Base-by-base conservation (phyloP, 192 early-diverging fungal genomes). In the Coemansia sp. region DNA sequence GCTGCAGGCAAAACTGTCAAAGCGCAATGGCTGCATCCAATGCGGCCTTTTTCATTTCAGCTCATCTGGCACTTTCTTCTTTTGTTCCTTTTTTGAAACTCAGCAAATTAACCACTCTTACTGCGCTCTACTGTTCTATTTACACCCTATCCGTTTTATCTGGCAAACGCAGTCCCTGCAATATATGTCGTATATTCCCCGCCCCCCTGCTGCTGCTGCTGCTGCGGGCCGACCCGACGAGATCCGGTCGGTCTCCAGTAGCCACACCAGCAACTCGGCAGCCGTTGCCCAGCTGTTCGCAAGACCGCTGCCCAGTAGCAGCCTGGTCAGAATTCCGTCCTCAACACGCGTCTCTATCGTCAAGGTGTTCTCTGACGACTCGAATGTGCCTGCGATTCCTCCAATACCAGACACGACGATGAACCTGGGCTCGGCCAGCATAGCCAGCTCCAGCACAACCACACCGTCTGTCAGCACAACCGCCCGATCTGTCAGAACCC, bases 221-320 rank as follows among this genome's bases (percentile, higher is more conserved):
- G 55, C 55, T 34, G 58, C 42, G 7, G 77, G 77, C 34, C 58
- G 77, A 40, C 72, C 72, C 35, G 77, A 80, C 33, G 77, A 80
- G 62, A 46, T 74, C 26, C 69, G 52, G 30, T 52, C 66, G 8
- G 33, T 49, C 12, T 37, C 53, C 43, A 68, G 67, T 42, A 53
- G 33, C 42, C 64, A 61, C 64, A 57, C 71, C 67, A 63, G 61
- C 45, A 70, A 57, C 58, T 37, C 66, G 31, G 34, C 57, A 28
- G 48, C 33, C 3, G 8, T 42, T 2, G 45, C 48, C 23, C 53
- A 58, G 35, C n/a, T 51, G 45, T 42, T 49, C 34, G 51, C 46
- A 15, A 45, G 43, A 9, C 20, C 58, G 49, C 34, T n/a, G 7
- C 31, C 23, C 59, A 52, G 7, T 28, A 40, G 39, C 34, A 60